Percentiles rank a stretch among this genome's conserved stretches.
Evolutionary conservation across 805 yeast genomes (phyloP).

Genomic region (Myxozyma monticola): DNA sequence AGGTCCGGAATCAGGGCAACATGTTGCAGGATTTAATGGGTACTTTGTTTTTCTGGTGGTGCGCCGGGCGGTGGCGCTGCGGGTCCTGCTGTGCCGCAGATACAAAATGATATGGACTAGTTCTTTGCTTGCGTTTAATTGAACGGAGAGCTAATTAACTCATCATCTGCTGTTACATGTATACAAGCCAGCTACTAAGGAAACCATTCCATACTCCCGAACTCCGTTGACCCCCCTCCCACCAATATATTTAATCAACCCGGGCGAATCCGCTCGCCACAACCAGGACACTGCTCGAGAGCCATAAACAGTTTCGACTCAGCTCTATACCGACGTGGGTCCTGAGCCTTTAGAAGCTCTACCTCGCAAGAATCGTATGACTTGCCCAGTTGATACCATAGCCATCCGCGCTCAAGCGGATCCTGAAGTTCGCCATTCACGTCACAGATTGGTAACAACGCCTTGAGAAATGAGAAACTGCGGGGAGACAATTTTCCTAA

Average conservation of each 20-base stretch:
- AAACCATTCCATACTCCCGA: too few relatives aligned
- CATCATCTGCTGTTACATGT: too few relatives aligned
- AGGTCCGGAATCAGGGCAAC: constrained; percentile 53
- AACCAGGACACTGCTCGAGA: constrained; percentile 4
- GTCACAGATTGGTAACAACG: constrained; percentile 2
- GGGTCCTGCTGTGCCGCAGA: too few relatives aligned
- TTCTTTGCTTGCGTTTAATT: too few relatives aligned
- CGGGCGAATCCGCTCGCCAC: constrained; percentile 11
- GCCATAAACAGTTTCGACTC: neutral
- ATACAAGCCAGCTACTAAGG: too few relatives aligned
- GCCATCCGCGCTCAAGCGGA: constrained; percentile 11
- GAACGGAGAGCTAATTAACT: too few relatives aligned
- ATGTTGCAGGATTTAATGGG: constrained; percentile 76
- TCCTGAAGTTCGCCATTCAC: neutral
- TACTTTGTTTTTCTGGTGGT: too few relatives aligned
- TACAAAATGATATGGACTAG: too few relatives aligned
- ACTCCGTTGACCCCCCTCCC: too few relatives aligned
- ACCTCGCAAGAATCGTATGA: neutral
- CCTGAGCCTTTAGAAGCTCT: neutral
- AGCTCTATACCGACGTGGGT: neutral
- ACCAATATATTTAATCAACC: too few relatives aligned
- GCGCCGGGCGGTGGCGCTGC: too few relatives aligned
- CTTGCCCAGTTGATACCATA: constrained; percentile 6
- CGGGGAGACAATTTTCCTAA: neutral
- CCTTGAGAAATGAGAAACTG: neutral